Base-by-base conservation (phyloP, 331 rosid genomes). In the Malus hybrid region DNA sequence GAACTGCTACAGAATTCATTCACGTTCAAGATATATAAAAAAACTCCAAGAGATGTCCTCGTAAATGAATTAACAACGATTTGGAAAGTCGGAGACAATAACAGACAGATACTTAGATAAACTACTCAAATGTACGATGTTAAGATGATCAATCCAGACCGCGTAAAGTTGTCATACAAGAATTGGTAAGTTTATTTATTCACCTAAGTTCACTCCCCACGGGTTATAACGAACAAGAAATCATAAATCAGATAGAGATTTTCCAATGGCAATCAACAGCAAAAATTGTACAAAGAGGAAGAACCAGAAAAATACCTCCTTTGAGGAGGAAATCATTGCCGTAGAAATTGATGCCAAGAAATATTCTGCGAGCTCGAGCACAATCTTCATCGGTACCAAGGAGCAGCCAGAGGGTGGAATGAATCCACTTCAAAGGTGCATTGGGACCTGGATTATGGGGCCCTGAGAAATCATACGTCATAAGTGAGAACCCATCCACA, bases 391-490 rank as follows among this genome's bases (percentile, higher is more conserved):
- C 67, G 64, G 77, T 67, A 59, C 86, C 87, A 73, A 89, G 90
- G 67, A 94, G 89, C 63, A 90, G 74, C 85, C 70, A 84, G 13
- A 92, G 73, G n/a, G 86, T 80, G 50, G 86, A 83, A 68, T 78
- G 88, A 80, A 94, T 90, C 99, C 99, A 94, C 85, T 90, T 85
- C 78, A 94, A 74, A 75, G 99, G 99, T 60, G 99, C 99, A 85
- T 92, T 94, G 50, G 99, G 97, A 73, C 97, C 99, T 32, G 99
- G 99, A 74, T 80, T 90, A 24, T 83, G 96, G 75, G 93, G 90
- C 85, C 87, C 84, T 2, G 97, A 92, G 89, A 90, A 94, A 85
- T 94, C 99, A 61, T 94, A 92, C 32, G 92, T 94, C 97, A 94
- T 94, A 48, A 92, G 87, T 6, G 99, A 94, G 84, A 89, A 92